Evolutionary conservation across 1,284 basidiomycete species (phyloP).

Genomic region (Melampsora allii-populina): DNA sequence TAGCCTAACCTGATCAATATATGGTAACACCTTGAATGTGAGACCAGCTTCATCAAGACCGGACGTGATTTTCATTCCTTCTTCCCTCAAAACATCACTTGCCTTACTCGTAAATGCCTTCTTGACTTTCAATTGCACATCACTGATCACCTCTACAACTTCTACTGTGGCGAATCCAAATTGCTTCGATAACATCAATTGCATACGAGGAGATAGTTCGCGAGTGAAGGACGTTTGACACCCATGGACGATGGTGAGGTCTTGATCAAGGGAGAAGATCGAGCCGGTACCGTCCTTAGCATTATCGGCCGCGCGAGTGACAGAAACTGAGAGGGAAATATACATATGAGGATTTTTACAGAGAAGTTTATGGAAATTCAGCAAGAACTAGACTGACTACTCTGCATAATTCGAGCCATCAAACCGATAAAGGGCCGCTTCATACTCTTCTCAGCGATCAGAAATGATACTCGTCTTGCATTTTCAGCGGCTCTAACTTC

Average conservation of each 20-base stretch:
- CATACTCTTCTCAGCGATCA: constrained; percentile 93
- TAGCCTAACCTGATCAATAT: constrained; percentile 38
- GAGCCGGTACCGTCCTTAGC: constrained; percentile 74
- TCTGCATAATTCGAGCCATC: constrained; percentile 79
- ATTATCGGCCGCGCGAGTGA: constrained; percentile 84
- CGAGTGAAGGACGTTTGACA: constrained; percentile 72
- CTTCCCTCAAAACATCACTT: constrained; percentile 51
- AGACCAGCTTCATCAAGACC: constrained; percentile 23
- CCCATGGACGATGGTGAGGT: constrained; percentile 63
- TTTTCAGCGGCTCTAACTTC: constrained; percentile 80
- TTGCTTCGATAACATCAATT: constrained; percentile 82
- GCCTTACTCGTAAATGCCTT: constrained; percentile 65
- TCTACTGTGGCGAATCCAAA: constrained; percentile 75
- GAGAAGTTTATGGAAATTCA: not conserved
- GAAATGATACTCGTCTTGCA: constrained; percentile 75
- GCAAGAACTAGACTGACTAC: constrained; percentile 63
- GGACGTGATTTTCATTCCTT: constrained; percentile 46
- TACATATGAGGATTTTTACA: not conserved
- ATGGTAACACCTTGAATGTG: constrained; percentile 30
- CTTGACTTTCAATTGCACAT: constrained; percentile 74
- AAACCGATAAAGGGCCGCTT: constrained; percentile 74
- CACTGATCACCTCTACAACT: constrained; percentile 82
- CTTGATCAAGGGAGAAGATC: constrained; percentile 59
- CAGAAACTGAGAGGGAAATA: constrained; percentile 66
- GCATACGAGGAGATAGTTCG: constrained; percentile 73